A percentile compares a stretch with the other conserved stretches of the same genome.
Conservation (phyloP, 1,139 yeast genomes). For the Saccharomyces hybrid region DNA sequence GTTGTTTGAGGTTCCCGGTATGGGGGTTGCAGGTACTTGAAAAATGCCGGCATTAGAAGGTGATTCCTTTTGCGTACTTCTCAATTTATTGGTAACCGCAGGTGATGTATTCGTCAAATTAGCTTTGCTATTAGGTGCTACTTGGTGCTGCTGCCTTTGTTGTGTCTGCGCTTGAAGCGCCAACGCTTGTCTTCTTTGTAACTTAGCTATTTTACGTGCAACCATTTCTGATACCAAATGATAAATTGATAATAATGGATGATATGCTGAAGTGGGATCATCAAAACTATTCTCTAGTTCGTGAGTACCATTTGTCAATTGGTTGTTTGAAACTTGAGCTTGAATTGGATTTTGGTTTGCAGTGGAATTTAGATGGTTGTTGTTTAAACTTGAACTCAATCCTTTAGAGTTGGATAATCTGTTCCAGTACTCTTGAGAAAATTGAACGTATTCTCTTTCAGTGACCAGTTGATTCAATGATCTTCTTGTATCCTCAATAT, state of each 20-base stretch:
- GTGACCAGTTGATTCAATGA: constrained; percentile 53
- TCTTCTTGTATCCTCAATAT: constrained; percentile 47
- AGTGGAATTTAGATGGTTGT: constrained; percentile 5
- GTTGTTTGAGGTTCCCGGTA: not conserved
- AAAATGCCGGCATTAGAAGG: not conserved
- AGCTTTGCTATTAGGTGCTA: constrained; percentile 5
- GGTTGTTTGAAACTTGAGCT: constrained; percentile 1
- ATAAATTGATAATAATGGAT: constrained; percentile 82
- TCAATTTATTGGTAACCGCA: not conserved
- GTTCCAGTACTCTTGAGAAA: constrained; percentile 25
- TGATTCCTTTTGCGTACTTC: not conserved
- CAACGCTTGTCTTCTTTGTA: constrained; percentile 23
- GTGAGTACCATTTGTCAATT: not conserved
- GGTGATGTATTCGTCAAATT: not conserved
- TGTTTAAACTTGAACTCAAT: constrained; percentile 7
- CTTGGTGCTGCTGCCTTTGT: constrained; percentile 16
- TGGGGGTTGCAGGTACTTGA: not conserved
- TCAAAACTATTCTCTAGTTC: constrained; percentile 28
- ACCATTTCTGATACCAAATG: constrained; percentile 78
- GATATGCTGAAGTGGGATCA: constrained; percentile 88
- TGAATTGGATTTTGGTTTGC: constrained; percentile 6
- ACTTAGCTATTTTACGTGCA: constrained; percentile 56
- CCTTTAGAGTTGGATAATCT: constrained; percentile 11
- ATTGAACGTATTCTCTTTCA: constrained; percentile 58
- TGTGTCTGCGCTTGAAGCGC: constrained; percentile 15